Base-by-base conservation (phyloP, 1,284 basidiomycete species). In the Moesziomyces antarcticus region DNA sequence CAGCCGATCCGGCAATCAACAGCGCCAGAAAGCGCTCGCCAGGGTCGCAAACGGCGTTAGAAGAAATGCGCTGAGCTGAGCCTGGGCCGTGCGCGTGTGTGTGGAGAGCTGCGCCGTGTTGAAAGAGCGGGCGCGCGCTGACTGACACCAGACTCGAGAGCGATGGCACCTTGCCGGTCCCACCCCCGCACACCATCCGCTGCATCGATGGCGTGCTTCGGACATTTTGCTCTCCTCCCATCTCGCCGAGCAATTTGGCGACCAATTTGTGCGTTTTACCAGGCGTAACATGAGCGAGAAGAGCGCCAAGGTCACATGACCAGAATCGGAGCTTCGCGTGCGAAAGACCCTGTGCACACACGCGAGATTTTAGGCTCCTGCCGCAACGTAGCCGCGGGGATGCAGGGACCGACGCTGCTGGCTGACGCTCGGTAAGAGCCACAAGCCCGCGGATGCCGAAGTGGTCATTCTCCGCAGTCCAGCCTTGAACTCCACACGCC, bases 161-260 rank as follows among this genome's bases (percentile, higher is more conserved):
- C n/a, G 27, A 67, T 60, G 53, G 42, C 64, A 61, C 53, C 57
- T 60, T 53, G 37, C 37, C 7, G 13, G 18, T 14, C 5, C 5
- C 5, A 16, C 10, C 45, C 21, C 10, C 27, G 64, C 64, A 62
- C 65, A 51, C 47, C 65, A 68, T 58, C 44, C 20, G 18, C 4
- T 16, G 41, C 13, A n/a, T n/a, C 51, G 50, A 68, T 68, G 65
- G 65, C 65, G 65, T 68, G 65, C 50, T 68, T 57, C 41, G 30
- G 30, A 33, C 30, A 33, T 33, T 33, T 33, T 33, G 9, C 10
- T 13, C 1, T 33, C 30, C 11, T 33, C 11, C 11, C 30, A 33
- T 33, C 30, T 33, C 30, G 30, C 30, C 30, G 30, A 33, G 25
- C 25, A 33, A 33, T 33, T 33, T 33, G 30, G 13, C 30, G n/a